Evolutionary conservation across 106 monocot species (phyloP).

Genomic region (Phalaenopsis aphrodite): DNA sequence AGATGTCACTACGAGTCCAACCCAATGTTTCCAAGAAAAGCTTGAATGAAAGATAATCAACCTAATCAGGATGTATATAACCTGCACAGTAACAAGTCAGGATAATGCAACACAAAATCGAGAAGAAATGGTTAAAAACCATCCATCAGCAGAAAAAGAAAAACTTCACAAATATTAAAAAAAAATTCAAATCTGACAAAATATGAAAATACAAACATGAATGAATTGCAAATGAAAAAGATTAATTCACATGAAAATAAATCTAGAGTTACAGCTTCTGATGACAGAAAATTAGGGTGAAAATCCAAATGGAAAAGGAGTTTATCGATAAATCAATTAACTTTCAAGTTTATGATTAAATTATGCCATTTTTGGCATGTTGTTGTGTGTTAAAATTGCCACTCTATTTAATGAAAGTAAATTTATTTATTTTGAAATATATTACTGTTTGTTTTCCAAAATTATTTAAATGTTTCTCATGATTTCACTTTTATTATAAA

Average conservation of each 20-base stretch:
- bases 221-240: not conserved
- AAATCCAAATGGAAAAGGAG: not conserved
- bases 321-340: not conserved
- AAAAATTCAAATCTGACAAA: not conserved
- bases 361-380: not conserved
- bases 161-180: not conserved
- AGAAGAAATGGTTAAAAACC: not conserved
- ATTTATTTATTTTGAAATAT: not conserved
- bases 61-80: slow-evolving; percentile 62
- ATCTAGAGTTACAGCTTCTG: not conserved
- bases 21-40: slow-evolving; percentile 91
- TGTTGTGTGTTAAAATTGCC: not conserved
- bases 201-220: not conserved
- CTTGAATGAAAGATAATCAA: slow-evolving; percentile 70
- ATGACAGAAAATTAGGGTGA: not conserved
- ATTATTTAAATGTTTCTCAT: not conserved
- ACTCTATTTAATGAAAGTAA: not conserved
- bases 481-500: not conserved
- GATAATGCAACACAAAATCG: not conserved
- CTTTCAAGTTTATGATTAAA: not conserved
- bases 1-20: slow-evolving; percentile 81
- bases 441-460: not conserved
- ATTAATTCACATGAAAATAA: not conserved
- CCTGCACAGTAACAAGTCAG: slow-evolving; percentile 30
- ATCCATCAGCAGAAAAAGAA: not conserved